A percentile compares a stretch with the other conserved stretches of the same genome.
These are phyloP conservation scores for Hemisphaericaspora lyxosophila DNA, from an alignment of 1,139 yeast species.

Conservation along the genomic window DNA sequence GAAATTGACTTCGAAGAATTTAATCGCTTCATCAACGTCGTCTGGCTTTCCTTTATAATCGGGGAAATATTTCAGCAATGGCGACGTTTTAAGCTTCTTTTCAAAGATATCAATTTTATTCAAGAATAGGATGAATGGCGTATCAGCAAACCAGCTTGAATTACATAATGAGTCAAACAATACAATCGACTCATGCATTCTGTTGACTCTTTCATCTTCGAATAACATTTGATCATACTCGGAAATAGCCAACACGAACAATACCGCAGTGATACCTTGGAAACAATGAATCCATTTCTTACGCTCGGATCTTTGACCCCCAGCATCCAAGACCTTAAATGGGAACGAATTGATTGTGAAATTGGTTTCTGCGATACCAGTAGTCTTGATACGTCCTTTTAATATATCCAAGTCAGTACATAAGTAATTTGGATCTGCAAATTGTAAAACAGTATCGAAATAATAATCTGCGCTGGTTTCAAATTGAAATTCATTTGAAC, in stretches of 20 bases:
- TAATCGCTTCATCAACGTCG: constrained; percentile 64
- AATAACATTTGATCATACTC: constrained; percentile 91
- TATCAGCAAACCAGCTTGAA: constrained; percentile 78
- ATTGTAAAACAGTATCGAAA: constrained; percentile 64
- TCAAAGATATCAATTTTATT: constrained; percentile 85
- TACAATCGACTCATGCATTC: constrained; percentile 88
- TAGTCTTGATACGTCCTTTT: constrained; percentile 89
- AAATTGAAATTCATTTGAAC: constrained; percentile 76
- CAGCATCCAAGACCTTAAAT: constrained; percentile 88
- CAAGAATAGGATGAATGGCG: constrained; percentile 85
- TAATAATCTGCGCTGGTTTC: constrained; percentile 80
- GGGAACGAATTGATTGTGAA: constrained; percentile 67
- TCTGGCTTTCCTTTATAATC: constrained; percentile 63
- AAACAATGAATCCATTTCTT: constrained; percentile 96
- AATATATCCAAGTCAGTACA: constrained; percentile 84
- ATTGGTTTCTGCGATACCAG: constrained; percentile 88
- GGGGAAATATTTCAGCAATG: constrained; percentile 69
- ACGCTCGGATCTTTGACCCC: constrained; percentile 94
- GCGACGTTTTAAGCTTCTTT: constrained; percentile 63
- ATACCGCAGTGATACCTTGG: constrained; percentile 83
- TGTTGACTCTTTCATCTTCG: constrained; percentile 85
- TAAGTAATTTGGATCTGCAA: constrained; percentile 62
- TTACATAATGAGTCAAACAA: constrained; percentile 84
- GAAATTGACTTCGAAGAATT: constrained; percentile 66
- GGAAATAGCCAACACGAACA: constrained; percentile 88